phyloP scores from a whole-genome alignment of 73 alveolate species.

The Uronychia binucleata region DNA sequence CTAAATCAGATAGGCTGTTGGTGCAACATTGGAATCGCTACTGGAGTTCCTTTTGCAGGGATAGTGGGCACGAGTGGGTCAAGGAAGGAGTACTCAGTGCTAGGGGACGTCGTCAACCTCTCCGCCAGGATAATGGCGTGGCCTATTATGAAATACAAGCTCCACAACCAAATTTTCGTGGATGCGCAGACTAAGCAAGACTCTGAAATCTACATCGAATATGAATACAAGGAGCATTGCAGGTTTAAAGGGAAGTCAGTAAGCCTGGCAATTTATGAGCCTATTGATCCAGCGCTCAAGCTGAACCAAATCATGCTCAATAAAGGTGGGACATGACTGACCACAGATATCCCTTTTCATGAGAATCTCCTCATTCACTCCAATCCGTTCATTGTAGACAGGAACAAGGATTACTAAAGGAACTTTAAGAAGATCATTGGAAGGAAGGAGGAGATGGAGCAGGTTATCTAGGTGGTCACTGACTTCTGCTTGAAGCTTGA shows the following conservation, averaged over 20 bases:
- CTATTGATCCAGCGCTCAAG: conserved; percentile 48
- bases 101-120: conserved; percentile 96
- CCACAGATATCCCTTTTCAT: not conserved
- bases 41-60: conserved; percentile 95
- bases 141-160: conserved; percentile 34
- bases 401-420: conserved; percentile 40
- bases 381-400: conserved; percentile 60
- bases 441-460: conserved; percentile 11
- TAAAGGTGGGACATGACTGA: too few species aligned
- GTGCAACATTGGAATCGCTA: conserved; percentile 89
- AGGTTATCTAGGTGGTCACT: not conserved
- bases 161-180: conserved; percentile 29
- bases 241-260: conserved; percentile 62
- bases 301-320: conserved; percentile 9
- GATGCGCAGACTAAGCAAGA: conserved; percentile 60
- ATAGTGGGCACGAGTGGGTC: conserved; percentile 96
- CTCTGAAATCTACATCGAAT: conserved; percentile 40
- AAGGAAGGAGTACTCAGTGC: conserved; percentile 95
- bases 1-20: conserved; percentile 55
- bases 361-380: conserved; percentile 24
- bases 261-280: conserved; percentile 65
- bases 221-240: conserved; percentile 52
- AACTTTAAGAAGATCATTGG: conserved; percentile 29
- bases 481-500: conserved; percentile 11
- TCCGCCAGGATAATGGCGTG: conserved; percentile 94